A percentile compares a stretch with the other conserved stretches of the same genome.
Evolutionary conservation across 306 rosid species (phyloP).

Genomic region (Fragaria nilgerrensis): DNA sequence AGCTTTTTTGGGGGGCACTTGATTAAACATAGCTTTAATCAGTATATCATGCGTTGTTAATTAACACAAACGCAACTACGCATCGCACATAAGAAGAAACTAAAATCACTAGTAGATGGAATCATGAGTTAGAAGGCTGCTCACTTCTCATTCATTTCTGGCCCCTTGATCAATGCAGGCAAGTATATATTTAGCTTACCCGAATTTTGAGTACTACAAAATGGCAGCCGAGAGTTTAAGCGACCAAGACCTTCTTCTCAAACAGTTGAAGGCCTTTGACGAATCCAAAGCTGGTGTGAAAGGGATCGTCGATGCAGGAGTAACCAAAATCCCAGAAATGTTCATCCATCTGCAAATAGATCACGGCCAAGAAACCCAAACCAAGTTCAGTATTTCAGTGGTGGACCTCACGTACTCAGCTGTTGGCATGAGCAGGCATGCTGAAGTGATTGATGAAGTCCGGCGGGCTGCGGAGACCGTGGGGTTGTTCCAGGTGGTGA

Average conservation of each 20-base stretch:
- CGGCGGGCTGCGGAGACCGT: constrained; percentile 21
- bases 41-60: too few relatives aligned
- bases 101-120: too few relatives aligned
- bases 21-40: too few relatives aligned
- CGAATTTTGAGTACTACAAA: background rate
- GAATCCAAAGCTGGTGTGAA: background rate
- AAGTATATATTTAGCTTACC: background rate
- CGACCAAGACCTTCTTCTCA: background rate
- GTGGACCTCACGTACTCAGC: background rate
- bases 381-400: background rate
- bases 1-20: too few relatives aligned
- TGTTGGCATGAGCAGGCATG: background rate
- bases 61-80: too few relatives aligned
- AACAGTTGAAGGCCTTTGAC: background rate
- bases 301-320: background rate
- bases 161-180: too few relatives aligned
- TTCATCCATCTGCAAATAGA: background rate
- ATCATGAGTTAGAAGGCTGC: too few relatives aligned
- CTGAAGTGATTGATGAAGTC: constrained; percentile 16
- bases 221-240: background rate
- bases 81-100: too few relatives aligned
- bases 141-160: too few relatives aligned
- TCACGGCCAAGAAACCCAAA: background rate
- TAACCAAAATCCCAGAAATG: background rate
- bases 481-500: constrained; percentile 27